Percentiles rank a stretch among this genome's conserved stretches.
phyloP scores from a whole-genome alignment of 345 rosid species.

The Psidium friedrichsthalianum region DNA sequence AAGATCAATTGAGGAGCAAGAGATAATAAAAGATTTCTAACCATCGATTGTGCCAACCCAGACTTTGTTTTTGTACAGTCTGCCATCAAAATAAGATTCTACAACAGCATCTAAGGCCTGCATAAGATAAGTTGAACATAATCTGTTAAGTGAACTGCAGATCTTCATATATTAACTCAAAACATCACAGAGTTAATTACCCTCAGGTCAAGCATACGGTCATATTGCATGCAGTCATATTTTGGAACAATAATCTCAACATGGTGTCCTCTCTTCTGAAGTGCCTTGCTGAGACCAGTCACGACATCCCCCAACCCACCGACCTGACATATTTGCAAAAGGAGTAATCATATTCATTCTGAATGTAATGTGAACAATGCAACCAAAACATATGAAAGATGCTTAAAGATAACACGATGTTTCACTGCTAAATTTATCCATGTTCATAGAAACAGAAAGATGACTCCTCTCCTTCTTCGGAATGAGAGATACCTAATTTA shows the following conservation, averaged over 20 bases:
- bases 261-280: constrained; percentile 90
- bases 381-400: neutral
- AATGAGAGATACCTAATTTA: neutral
- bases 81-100: constrained; percentile 88
- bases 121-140: neutral
- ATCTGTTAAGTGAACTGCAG: neutral
- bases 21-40: constrained; percentile 5
- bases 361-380: neutral
- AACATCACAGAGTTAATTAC: constrained; percentile 22
- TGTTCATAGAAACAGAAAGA: neutral
- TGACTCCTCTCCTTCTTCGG: neutral
- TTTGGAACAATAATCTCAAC: constrained; percentile 92
- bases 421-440: neutral
- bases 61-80: constrained; percentile 68
- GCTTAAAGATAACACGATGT: neutral
- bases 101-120: constrained; percentile 80
- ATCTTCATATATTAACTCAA: neutral
- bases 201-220: constrained; percentile 54
- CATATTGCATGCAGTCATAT: constrained; percentile 93
- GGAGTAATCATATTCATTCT: neutral
- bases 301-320: constrained; percentile 99
- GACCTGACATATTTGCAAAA: constrained; percentile 38
- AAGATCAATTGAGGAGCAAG: constrained; percentile 1
- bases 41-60: constrained; percentile 96
- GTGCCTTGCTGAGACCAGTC: constrained; percentile 86